A percentile compares a stretch with the other conserved stretches of the same genome.
Conservation (phyloP, 306 rosid species). For the Cicer yamashitae region DNA sequence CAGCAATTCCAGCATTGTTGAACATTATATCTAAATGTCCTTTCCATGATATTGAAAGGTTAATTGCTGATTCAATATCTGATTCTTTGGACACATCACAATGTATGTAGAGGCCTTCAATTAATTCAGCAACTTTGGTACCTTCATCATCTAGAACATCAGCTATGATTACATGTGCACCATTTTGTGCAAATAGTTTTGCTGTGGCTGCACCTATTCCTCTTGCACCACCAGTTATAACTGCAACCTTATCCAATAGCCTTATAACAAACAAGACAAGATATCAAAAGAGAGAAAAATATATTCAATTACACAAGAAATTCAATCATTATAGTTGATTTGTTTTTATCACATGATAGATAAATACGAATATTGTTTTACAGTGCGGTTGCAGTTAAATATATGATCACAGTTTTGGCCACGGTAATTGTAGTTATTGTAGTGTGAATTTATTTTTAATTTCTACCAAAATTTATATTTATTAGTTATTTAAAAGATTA, state of each 20-base stretch:
- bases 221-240: constrained; percentile 85
- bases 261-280: constrained; percentile 32
- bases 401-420: not conserved
- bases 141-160: constrained; percentile 83
- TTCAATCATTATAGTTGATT: not conserved
- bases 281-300: not conserved
- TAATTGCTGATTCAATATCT: constrained; percentile 74
- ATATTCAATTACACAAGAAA: not conserved
- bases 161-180: constrained; percentile 74
- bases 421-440: not conserved
- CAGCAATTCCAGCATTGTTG: constrained; percentile 80
- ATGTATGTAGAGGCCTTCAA: constrained; percentile 69
- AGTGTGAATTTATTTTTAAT: not conserved
- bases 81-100: constrained; percentile 76
- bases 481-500: too few relatives aligned
- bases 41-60: constrained; percentile 67
- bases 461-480: too few relatives aligned
- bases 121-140: constrained; percentile 52
- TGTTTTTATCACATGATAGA: not conserved
- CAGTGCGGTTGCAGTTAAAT: not conserved
- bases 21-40: constrained; percentile 77
- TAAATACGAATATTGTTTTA: not conserved
- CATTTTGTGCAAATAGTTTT: constrained; percentile 63
- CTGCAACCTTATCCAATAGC: constrained; percentile 67
- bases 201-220: constrained; percentile 94